phyloP scores from a whole-genome alignment of 371 early-diverging fungal genomes.

The Apophysomyces trapeziformis region DNA sequence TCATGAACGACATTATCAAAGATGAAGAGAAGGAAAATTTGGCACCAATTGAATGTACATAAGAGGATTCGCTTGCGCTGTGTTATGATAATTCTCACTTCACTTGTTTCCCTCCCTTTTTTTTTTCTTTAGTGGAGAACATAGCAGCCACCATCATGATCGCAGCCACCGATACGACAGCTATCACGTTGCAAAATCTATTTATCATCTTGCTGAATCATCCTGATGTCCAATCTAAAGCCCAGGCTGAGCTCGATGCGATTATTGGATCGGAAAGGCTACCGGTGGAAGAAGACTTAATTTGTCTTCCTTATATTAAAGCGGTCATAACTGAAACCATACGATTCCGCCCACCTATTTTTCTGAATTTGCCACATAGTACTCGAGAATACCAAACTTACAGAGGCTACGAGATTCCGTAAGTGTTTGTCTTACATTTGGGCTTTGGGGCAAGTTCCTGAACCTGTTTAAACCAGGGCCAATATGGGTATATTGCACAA shows the following conservation, averaged over 20 bases:
- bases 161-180: constrained; percentile 30
- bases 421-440: too few relatives aligned
- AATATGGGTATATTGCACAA: constrained; percentile 15
- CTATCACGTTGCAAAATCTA: constrained; percentile 24
- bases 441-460: background rate
- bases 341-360: constrained; percentile 18
- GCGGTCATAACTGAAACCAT: constrained; percentile 26
- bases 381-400: constrained; percentile 17
- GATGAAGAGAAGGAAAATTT: background rate
- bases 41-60: background rate
- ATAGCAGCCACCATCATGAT: constrained; percentile 10
- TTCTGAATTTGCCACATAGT: constrained; percentile 25
- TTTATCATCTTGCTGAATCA: constrained; percentile 30
- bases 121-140: constrained; percentile 12
- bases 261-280: constrained; percentile 15
- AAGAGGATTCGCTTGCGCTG: too few relatives aligned
- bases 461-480: constrained; percentile 15
- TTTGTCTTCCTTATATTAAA: constrained; percentile 18
- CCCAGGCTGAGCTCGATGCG: constrained; percentile 21
- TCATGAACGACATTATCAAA: constrained; percentile 1
- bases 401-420: background rate
- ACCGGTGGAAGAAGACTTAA: constrained; percentile 21
- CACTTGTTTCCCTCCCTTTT: too few relatives aligned
- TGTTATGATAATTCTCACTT: too few relatives aligned
- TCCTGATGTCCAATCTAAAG: constrained; percentile 22